Percentiles rank a stretch among this genome's conserved stretches.
These are phyloP conservation scores for Curvularia lunata DNA, from an alignment of 2,329 filamentous ascomycete species.

Conservation along the genomic window DNA sequence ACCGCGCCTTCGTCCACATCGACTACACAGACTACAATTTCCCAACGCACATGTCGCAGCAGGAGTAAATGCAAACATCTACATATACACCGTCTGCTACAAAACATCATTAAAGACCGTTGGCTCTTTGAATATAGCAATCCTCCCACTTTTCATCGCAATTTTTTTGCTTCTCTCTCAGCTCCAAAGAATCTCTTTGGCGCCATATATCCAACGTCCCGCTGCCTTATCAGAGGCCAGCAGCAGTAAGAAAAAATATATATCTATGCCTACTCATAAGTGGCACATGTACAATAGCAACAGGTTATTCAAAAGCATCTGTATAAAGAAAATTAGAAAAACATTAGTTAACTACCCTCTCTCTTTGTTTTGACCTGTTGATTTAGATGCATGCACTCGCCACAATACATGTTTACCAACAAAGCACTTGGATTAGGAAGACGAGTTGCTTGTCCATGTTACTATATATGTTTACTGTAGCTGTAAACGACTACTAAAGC, in stretches of 20 bases:
- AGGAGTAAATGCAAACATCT: slow-evolving; percentile 38
- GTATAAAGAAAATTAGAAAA: not conserved
- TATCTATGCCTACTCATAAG: not conserved
- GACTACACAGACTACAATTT: slow-evolving; percentile 60
- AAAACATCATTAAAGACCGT: too few relatives aligned
- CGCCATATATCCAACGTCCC: not conserved
- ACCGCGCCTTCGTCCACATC: slow-evolving; percentile 60
- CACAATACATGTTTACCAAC: too few relatives aligned
- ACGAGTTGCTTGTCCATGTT: not conserved
- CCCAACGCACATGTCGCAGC: slow-evolving; percentile 59
- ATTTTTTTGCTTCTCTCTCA: not conserved
- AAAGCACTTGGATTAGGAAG: not conserved
- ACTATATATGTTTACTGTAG: not conserved
- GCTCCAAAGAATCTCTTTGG: not conserved
- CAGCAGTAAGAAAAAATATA: not conserved
- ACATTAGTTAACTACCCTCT: too few relatives aligned
- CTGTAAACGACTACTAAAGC: not conserved
- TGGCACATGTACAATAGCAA: not conserved
- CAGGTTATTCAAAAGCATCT: not conserved
- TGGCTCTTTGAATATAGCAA: not conserved
- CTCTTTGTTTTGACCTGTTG: too few relatives aligned
- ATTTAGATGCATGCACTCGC: too few relatives aligned
- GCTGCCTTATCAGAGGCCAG: not conserved
- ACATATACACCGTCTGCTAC: not conserved
- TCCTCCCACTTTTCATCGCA: not conserved